Base-by-base conservation (phyloP, 108 stramenopile genomes). In the Cylindrotheca fusiformis region DNA sequence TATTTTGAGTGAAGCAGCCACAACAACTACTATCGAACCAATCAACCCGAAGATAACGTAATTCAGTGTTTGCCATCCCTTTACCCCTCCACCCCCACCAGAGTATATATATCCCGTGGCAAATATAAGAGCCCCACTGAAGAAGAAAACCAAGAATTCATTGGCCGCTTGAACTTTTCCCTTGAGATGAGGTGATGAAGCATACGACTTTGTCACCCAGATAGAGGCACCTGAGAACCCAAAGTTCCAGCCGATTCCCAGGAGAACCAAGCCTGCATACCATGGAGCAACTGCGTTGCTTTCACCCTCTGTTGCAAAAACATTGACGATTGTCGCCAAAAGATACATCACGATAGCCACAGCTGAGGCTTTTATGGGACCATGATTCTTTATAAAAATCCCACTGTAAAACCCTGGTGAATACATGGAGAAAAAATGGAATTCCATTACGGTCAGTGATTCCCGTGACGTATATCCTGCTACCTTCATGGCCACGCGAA, bases 341-440 rank as follows among this genome's bases (percentile, higher is more conserved):
- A 66, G 12, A 51, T 48, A 68, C 28, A 22, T 52, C 1, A 49
- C 32, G 2, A 73, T 2, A 0, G 69, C 64, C 19, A 71, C 49
- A 25, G 30, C 32, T 32, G 58, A 66, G 14, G 56, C 58, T 47
- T 46, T 30, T 14, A 47, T 29, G 0, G 49, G 25, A 20, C 79
- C 79, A 36, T 60, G 32, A 17, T 18, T 26, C 30, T 52, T 25
- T 26, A 80, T 80, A 17, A 72, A 51, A 2, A 48, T 19, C 24
- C 74, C 74, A 31, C 67, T 69, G 21, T 67, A 48, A 48, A 80
- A 76, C 2, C 79, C 79, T 36, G 79, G 79, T n/a, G 49, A 32
- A 47, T 80, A 80, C 79, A 80, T 80, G 58, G 45, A 30, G 4
- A 75, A 30, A 48, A 80, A 80, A 45, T 80, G 79, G 14, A 75